Evolutionary conservation across 176 grass and related monocot species (phyloP), one percentile per base, ranked within the genome.

Genomic region (Oryza glumipatula): DNA sequence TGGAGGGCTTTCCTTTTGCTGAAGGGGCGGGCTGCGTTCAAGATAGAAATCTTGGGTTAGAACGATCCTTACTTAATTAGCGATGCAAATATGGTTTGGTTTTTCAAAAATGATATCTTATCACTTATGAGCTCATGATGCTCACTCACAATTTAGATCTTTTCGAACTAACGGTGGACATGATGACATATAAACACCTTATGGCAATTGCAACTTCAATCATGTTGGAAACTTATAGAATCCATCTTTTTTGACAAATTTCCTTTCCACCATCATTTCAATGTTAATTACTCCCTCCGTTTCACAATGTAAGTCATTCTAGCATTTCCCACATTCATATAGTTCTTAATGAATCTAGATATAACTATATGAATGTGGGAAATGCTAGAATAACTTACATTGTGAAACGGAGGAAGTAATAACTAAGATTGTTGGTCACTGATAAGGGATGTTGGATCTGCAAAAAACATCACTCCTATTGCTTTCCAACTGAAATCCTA

Each of bases 1-100:
- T 99, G 2, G 96, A 86, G 63, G 96, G 91, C 32, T 96, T 99
- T 78, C 86, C 96, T 52, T 99, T 99, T 24, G 48, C 64, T 5
- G 93, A 99, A 65, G 93, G 80, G 41, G 86, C 87, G 1, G 93
- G 77, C 93, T 99, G 88, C 64, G 51, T 45, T 15, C 14, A 83
- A 77, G 5, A 66, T 67, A 76, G 33, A 88, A 84, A 80, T 17
- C 24, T 48, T 69, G 19, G 23, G 64, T 79, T 60, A 90, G 77
- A 12, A 78, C 23, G 22, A 46, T 9, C 19, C 11, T 28, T 39
- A 26, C 35, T 47, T 9, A 10, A 23, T 9, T 48, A 35, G 39
- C 16, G 39, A 79, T 75, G 19, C 6, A 58, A 58, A 58, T n/a
- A 58, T 58, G 54, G 22, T 58, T 19, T 58, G 6, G 6, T 21